These are phyloP conservation scores for Penicillium sp. DNA, from an alignment of 2,329 filamentous ascomycete species.

Conservation along the genomic window DNA sequence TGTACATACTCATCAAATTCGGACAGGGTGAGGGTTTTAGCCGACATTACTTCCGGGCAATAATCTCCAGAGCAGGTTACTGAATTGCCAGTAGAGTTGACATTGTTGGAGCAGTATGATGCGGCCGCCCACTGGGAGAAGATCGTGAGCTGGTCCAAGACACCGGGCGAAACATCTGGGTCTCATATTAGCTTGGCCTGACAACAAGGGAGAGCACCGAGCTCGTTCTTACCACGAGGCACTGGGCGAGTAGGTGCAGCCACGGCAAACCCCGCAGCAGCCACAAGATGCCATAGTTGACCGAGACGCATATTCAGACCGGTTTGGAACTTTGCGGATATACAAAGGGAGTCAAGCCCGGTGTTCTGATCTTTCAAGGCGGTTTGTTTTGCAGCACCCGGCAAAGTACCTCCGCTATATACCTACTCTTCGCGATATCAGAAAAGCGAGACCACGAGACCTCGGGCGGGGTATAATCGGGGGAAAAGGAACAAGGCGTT, in stretches of 20 bases:
- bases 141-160: slow-evolving; percentile 43
- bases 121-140: slow-evolving; percentile 53
- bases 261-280: slow-evolving; percentile 11
- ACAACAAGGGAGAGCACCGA: background rate
- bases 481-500: background rate
- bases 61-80: slow-evolving; percentile 45
- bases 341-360: background rate
- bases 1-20: slow-evolving; percentile 49
- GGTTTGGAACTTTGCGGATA: background rate
- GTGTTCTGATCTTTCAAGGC: background rate
- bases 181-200: background rate
- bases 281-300: slow-evolving; percentile 10
- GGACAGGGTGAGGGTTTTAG: slow-evolving; percentile 43
- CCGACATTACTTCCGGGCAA: slow-evolving; percentile 48
- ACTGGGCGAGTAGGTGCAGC: slow-evolving; percentile 21
- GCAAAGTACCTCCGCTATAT: background rate
- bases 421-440: background rate
- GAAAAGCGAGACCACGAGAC: background rate
- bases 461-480: slow-evolving; percentile 6
- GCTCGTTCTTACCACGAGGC: slow-evolving; percentile 21
- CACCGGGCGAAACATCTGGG: slow-evolving; percentile 38
- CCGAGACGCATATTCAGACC: slow-evolving; percentile 5
- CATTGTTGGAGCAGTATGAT: slow-evolving; percentile 50
- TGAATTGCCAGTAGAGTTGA: slow-evolving; percentile 42
- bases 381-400: background rate